These are phyloP conservation scores for Geotrichum klebahnii DNA, from an alignment of 1,139 yeast genomes.

Conservation along the genomic window DNA sequence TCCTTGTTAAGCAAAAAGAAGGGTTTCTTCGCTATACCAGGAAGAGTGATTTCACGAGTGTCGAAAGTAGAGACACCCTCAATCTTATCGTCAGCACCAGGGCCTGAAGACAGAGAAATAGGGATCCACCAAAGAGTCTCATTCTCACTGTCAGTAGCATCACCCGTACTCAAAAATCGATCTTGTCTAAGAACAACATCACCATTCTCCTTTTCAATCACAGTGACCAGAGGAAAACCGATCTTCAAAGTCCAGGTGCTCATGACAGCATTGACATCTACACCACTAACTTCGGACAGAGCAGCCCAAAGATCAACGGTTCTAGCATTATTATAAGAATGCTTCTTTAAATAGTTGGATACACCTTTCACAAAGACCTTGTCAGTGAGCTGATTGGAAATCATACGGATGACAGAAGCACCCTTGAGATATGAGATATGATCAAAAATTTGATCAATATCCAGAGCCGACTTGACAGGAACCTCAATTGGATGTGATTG, in stretches of 20 bases:
- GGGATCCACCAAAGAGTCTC: constrained; percentile 79
- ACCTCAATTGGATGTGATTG: constrained; percentile 78
- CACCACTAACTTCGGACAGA: constrained; percentile 52
- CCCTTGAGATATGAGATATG: constrained; percentile 75
- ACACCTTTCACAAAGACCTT: constrained; percentile 68
- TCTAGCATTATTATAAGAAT: constrained; percentile 58
- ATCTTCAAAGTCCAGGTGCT: constrained; percentile 59
- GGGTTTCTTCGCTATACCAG: constrained; percentile 43
- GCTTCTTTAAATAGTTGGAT: constrained; percentile 55
- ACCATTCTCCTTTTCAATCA: constrained; percentile 37
- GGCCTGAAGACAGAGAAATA: constrained; percentile 45
- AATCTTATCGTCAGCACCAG: constrained; percentile 30
- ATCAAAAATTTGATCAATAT: constrained; percentile 74
- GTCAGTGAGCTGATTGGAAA: constrained; percentile 63
- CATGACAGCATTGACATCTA: constrained; percentile 53
- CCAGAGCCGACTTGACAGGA: constrained; percentile 67
- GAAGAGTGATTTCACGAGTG: constrained; percentile 28
- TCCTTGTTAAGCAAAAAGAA: constrained; percentile 63
- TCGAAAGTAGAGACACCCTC: constrained; percentile 27
- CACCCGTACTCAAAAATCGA: constrained; percentile 76
- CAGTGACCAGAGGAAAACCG: constrained; percentile 61
- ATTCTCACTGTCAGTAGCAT: constrained; percentile 68
- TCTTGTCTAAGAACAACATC: constrained; percentile 50
- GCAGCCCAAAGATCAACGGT: constrained; percentile 60
- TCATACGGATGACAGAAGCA: constrained; percentile 69